Evolutionary conservation across 352 stramenopile genomes (phyloP), one percentile per base, ranked within the genome.

Genomic region (Phytophthora tubulina): DNA sequence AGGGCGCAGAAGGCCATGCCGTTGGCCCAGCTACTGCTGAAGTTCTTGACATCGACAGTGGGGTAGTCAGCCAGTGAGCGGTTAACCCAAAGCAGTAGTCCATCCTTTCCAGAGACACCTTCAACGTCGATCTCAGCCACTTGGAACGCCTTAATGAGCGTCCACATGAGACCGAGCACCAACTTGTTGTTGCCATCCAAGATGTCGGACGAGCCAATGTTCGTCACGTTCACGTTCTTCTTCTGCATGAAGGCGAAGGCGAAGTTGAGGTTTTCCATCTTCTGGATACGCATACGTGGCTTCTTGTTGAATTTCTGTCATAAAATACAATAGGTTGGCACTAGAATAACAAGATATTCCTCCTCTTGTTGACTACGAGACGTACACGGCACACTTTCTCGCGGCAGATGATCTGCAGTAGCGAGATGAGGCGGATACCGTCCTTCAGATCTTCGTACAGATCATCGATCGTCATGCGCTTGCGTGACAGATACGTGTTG

Each of bases 221-320:
- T 98, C 13, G 92, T 96, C 56, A 97, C 70, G 70, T 92, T 95
- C 4, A 98, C 81, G 68, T 94, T 91, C 71, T 95, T 95, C 70
- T 92, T 91, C 56, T 95, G 86, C 77, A 97, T 81, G 59, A 95
- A 97, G 38, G 91, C 86, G 68, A 97, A 96, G 51, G 91, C 85
- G 61, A 97, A 91, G 81, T 97, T 97, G 15, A 96, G 75, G 70
- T 97, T 97, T 75, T 97, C 92, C 78, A 97, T 94, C 80, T 97
- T 97, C 67, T 98, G 92, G 76, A 98, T 98, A 53, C 92, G 88
- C 86, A 97, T 97, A 67, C 92, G 91, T 63, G 90, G 90, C 63
- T 97, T 95, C 78, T 93, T 95, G 86, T 97, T 97, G 80, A 93
- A 96, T 87, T 96, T 97, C 84, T 96, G 63, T 14, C 42, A 52